Evolutionary conservation across 2,329 filamentous ascomycete genomes (phyloP), one percentile per base, ranked within the genome.

Genomic region (Cercospora canescens): DNA sequence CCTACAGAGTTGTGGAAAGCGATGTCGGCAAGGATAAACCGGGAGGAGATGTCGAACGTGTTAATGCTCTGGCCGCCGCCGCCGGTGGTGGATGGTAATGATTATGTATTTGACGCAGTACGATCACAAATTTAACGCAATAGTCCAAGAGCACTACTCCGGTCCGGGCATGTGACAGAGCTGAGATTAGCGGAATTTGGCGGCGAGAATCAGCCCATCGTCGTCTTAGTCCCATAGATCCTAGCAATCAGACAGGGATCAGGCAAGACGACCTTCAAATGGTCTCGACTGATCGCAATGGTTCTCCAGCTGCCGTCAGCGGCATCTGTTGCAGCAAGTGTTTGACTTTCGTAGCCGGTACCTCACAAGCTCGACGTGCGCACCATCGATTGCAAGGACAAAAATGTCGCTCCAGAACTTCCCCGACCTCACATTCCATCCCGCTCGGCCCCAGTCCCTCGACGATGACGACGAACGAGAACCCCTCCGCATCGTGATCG

Each of bases 21-120:
- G 93, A 98, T 77, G 93, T 99, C 50, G 95, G 95, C 59, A 96
- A 95, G 81, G 84, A 87, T 69, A 83, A 84, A 70, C 86, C 77
- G 75, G 85, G 87, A 68, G 84, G 84, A 66, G 91, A 93, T 76
- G 90, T 91, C 50, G 91, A 96, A 75, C 87, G 89, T 66, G 94
- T 97, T 45, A 91, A 93, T 65, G 93, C 95, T 75, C 84, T 99
- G 75, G 94, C 94, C 55, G 90, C 93, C 63, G 95, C 93, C 79
- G 91, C 94, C 73, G 95, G 94, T 61, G 95, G 95, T 61, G 95
- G 95, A 26, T 99, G 95, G 95, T 98, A 70, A 50, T n/a, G n/a
- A n/a, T n/a, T n/a, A n/a, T n/a, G n/a, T n/a, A n/a, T n/a, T n/a
- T n/a, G n/a, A n/a, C n/a, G n/a, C n/a, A n/a, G n/a, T n/a, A n/a